Base-by-base conservation (phyloP, 2,329 filamentous ascomycete species). In the Nigrospora sphaerica region DNA sequence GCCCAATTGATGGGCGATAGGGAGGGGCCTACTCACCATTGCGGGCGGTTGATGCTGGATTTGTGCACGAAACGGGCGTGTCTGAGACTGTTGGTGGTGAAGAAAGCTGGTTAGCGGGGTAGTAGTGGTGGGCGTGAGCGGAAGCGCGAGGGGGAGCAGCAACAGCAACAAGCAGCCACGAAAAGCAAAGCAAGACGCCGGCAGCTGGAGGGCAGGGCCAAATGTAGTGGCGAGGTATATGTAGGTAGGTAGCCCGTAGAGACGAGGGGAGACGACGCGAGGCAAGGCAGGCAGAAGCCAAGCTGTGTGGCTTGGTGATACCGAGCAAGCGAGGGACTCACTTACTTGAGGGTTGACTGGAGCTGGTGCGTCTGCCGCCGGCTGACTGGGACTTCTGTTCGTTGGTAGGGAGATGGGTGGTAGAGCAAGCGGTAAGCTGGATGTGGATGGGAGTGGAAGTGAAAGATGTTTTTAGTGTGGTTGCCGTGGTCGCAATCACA, bases 71-170 rank as follows among this genome's bases (percentile, higher is more conserved):
- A 43, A 43, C 33, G n/a, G n/a, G 14, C 42, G 31, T 44, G 6
- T 44, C 17, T 10, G 35, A 18, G 32, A 19, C 28, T 34, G 33
- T 44, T 18, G 23, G 19, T 44, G 42, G 42, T 44, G 42, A 44
- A 35, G 42, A 44, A 44, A 33, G 42, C 33, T 34, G 42, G 42
- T 44, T 44, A 44, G 42, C 42, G 42, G 42, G 42, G 42, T 44
- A 44, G 42, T 44, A 6, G 23, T 28, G 23, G 23, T 28, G 23
- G 23, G 23, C 23, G 23, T 28, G 23, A 9, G 23, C 23, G 23
- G 23, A 28, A 28, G 23, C 23, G 23, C 23, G 23, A 28, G 23
- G 23, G 23, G 23, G 23, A 28, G 23, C 23, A 28, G 23, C 23
- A 28, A 10, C 23, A 28, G 7, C 23, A 28, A 9, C 2, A 5